Conservation (phyloP, 352 stramenopile genomes). For the Phytophthora boehmeriae region DNA sequence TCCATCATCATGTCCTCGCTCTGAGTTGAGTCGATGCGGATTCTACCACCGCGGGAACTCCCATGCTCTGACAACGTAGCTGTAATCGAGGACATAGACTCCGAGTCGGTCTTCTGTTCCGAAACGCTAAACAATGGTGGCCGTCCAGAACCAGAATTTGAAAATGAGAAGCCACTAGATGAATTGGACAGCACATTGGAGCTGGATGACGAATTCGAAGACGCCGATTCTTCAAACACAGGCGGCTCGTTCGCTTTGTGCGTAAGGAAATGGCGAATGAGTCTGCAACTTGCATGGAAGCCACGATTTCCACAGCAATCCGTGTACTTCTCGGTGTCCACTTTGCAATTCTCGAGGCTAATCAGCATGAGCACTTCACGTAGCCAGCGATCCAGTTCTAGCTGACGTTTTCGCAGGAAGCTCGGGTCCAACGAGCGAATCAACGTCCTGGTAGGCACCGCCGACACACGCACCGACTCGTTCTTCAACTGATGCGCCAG, state of each 20-base stretch:
- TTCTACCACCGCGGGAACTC: constrained; percentile 50
- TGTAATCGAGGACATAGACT: constrained; percentile 35
- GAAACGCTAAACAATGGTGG: constrained; percentile 61
- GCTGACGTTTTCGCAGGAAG: constrained; percentile 85
- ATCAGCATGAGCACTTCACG: constrained; percentile 84
- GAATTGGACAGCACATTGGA: constrained; percentile 36
- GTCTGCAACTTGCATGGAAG: constrained; percentile 66
- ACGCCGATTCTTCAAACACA: constrained; percentile 61
- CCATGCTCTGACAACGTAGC: constrained; percentile 15
- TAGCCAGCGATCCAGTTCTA: constrained; percentile 86
- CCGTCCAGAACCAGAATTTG: constrained; percentile 31
- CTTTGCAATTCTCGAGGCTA: constrained; percentile 80
- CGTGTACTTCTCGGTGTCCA: constrained; percentile 58
- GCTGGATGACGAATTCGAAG: constrained; percentile 28
- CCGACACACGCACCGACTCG: constrained; percentile 74
- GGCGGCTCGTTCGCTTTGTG: constrained; percentile 79
- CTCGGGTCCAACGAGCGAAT: constrained; percentile 83
- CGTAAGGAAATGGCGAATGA: constrained; percentile 78
- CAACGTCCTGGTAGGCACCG: constrained; percentile 77
- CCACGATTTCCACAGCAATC: constrained; percentile 76
- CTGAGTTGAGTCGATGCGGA: constrained; percentile 42
- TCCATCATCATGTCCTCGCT: constrained; percentile 6
- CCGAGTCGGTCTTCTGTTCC: constrained; percentile 47
- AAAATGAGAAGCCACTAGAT: constrained; percentile 35
- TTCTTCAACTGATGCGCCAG: constrained; percentile 84